Base-by-base conservation (phyloP, 306 rosid genomes). In the Vigna unguiculata region DNA sequence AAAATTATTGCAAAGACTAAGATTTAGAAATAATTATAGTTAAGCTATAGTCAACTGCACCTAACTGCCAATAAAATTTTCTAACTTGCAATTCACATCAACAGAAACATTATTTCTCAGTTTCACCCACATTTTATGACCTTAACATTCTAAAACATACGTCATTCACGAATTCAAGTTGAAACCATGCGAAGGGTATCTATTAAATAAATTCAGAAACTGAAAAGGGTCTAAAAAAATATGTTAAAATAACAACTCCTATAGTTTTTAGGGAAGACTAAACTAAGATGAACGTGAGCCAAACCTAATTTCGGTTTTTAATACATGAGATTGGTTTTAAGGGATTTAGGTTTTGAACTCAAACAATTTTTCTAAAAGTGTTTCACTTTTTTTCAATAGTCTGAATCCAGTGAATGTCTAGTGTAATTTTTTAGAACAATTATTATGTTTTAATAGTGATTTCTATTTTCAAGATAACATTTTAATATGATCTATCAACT, bases 61-160 rank as follows among this genome's bases (percentile, higher is more conserved):
- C 81, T 77, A 77, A 41, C 67, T 76, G 34, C 57, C 20, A 52
- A 65, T 51, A 66, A 57, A 77, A 51, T 51, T 9, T 16, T 51
- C 41, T 62, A 14, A 11, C 41, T 16, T 17, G 63, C 80, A 41
- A 38, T 54, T 24, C 73, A 77, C 54, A 66, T 77, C 73, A 53
- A 41, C 19, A 20, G 17, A 67, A 77, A 54, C 9, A 67, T 25
- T 57, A 67, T 41, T 57, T 69, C 48, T 45, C 3, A 54, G 28
- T 69, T 65, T 71, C 76, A 69, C 55, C 28, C 36, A 67, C 19
- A 60, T 71, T 49, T 71, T 28, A 59, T 60, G 59, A 43, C 57
- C 69, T 63, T 64, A 63, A 52, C 15, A 38, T 4, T 61, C 63
- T 22, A 52, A 36, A 34, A 22, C 57, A 20, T 2, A 76, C 51